Conservation (phyloP, 2,329 filamentous ascomycete species). For the Rugonectria rugulosa region DNA sequence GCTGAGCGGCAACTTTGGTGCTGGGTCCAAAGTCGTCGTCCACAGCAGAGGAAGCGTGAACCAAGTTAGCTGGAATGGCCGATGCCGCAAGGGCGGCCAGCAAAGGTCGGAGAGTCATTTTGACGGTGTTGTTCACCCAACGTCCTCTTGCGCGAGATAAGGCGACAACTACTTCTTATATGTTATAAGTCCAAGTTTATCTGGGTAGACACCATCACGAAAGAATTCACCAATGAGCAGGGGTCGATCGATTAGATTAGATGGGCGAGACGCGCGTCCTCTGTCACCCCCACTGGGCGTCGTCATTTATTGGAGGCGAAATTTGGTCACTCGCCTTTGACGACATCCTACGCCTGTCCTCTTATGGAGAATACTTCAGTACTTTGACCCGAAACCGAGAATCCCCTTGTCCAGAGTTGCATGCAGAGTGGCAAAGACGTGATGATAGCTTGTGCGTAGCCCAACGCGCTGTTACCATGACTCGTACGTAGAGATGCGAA, state of each 20-base stretch:
- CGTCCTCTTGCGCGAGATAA: background rate
- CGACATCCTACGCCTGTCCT: no score
- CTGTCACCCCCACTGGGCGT: background rate
- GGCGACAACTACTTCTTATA: background rate
- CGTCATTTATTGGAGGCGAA: background rate
- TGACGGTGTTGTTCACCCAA: background rate
- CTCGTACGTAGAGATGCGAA: no score
- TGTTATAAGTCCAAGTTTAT: no score
- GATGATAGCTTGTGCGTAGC: no score
- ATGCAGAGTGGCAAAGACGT: no score
- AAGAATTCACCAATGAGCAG: constrained; percentile 9
- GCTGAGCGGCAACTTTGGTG: constrained; percentile 8
- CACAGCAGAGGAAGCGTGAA: background rate
- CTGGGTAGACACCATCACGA: background rate
- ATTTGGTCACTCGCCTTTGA: background rate
- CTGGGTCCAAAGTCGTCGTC: constrained; percentile 6
- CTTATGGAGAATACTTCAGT: no score
- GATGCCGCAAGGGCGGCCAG: constrained; percentile 10
- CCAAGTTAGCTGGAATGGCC: background rate
- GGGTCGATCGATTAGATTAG: constrained; percentile 9
- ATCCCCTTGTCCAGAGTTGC: no score
- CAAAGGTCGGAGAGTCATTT: constrained; percentile 1
- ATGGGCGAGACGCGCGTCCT: background rate
- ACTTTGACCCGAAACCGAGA: no score
- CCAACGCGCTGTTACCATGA: no score